Percentiles rank a stretch among this genome's conserved stretches.
Evolutionary conservation across 208 protist species (phyloP).

Genomic region (Crithidia sp.): DNA sequence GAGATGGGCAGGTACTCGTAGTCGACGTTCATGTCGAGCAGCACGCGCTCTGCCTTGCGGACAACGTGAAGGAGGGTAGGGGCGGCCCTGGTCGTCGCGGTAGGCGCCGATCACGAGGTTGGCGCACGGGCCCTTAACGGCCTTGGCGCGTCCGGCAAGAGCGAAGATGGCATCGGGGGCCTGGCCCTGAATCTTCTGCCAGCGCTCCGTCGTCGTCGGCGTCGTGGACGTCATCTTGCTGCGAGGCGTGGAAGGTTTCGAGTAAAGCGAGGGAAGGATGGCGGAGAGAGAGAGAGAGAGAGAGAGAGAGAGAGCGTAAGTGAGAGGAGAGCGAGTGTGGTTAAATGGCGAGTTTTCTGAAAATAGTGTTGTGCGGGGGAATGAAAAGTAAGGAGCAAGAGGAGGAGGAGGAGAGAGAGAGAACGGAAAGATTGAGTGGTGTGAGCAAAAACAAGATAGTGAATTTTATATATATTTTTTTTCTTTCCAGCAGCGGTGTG

Average conservation of each 20-base stretch:
- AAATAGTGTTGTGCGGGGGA: too few species aligned
- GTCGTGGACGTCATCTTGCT: slow-evolving; percentile 18
- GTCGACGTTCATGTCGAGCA: slow-evolving; percentile 78
- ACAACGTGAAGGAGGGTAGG: slow-evolving; percentile 94
- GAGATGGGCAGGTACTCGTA: slow-evolving; percentile 98
- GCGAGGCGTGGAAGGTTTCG: neutral
- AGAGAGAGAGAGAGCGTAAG: neutral
- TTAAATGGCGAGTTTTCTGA: neutral
- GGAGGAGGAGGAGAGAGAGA: too few species aligned
- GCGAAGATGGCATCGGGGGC: slow-evolving; percentile 67
- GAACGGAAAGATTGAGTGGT: too few species aligned
- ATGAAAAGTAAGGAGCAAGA: too few species aligned
- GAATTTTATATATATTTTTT: too few species aligned
- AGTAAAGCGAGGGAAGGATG: neutral
- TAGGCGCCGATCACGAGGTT: slow-evolving; percentile 98
- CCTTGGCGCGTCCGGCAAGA: slow-evolving; percentile 41
- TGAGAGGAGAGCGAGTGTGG: neutral
- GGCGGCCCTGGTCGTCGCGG: slow-evolving; percentile 94
- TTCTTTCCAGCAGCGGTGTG: too few species aligned
- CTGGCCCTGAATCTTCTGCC: slow-evolving; percentile 31
- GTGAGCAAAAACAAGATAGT: too few species aligned
- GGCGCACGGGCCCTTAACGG: slow-evolving; percentile 86
- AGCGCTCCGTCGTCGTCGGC: slow-evolving; percentile 19
- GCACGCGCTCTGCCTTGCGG: slow-evolving; percentile 79
- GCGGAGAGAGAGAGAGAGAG: too few species aligned